A percentile compares a stretch with the other conserved stretches of the same genome.
Evolutionary conservation across 495 filamentous ascomycete species (phyloP).

Genomic region (Neurospora tetrasperma): DNA sequence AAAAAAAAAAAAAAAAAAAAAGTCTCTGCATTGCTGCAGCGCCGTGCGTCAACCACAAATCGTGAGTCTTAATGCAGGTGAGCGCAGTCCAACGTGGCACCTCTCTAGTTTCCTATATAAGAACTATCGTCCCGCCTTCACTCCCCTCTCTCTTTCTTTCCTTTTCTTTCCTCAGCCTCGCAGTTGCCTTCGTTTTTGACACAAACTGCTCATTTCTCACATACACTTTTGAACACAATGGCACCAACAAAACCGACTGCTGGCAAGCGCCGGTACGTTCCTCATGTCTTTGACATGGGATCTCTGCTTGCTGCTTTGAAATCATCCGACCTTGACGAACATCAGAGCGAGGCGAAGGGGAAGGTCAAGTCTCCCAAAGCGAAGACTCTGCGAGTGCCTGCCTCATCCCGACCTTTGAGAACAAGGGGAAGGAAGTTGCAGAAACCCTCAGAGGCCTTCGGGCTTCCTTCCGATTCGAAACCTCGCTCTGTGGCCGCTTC

Average conservation of each 20-base stretch:
- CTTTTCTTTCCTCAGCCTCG: background rate
- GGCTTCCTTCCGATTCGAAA: no score
- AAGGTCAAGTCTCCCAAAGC: background rate
- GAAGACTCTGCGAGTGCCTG: background rate
- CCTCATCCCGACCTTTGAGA: background rate
- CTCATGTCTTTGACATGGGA: background rate
- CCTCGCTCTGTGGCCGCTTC: no score
- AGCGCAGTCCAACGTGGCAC: background rate
- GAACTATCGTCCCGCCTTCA: background rate
- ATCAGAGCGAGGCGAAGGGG: no score
- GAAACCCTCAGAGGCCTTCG: no score
- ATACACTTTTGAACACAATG: background rate
- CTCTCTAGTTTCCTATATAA: background rate
- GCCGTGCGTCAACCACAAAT: background rate
- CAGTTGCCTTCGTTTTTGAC: background rate
- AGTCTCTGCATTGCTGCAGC: background rate
- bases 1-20: background rate
- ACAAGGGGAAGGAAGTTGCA: no score
- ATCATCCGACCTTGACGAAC: background rate
- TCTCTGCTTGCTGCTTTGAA: background rate
- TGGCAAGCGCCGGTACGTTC: background rate
- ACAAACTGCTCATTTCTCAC: background rate
- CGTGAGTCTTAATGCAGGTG: background rate
- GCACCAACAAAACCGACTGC: background rate
- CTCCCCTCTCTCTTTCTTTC: background rate